Percentiles rank a stretch among this genome's conserved stretches.
phyloP scores from a whole-genome alignment of 768 basidiomycete species.

The Cytidiella melzeri region DNA sequence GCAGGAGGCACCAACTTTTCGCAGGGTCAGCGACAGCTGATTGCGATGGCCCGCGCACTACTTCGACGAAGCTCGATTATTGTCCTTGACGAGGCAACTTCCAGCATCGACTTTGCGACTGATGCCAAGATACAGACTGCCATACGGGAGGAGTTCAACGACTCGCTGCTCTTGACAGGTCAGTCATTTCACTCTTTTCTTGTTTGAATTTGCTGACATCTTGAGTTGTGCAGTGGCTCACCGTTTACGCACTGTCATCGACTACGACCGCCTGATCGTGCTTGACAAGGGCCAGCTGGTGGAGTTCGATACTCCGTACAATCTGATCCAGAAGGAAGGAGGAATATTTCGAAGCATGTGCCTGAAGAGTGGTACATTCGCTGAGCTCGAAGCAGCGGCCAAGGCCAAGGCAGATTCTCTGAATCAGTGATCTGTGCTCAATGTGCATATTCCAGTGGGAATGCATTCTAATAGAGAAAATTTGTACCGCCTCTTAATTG shows the following conservation, averaged over 20 bases:
- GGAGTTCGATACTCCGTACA: constrained; percentile 48
- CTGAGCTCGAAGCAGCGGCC: constrained; percentile 54
- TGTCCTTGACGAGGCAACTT: constrained; percentile 79
- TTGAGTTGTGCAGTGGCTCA: constrained; percentile 49
- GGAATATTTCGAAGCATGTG: constrained; percentile 51
- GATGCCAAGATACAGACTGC: constrained; percentile 88
- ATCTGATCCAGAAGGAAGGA: constrained; percentile 38
- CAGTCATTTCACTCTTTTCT: constrained; percentile 14
- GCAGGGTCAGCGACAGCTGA: constrained; percentile 84
- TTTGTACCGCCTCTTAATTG: too few species aligned
- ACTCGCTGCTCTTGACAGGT: constrained; percentile 71
- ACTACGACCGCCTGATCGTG: constrained; percentile 75
- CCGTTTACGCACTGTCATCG: constrained; percentile 70
- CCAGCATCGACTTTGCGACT: constrained; percentile 81
- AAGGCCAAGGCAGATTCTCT: constrained; percentile 30
- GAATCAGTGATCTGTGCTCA: not conserved
- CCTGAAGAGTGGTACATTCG: constrained; percentile 55
- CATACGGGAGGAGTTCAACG: constrained; percentile 79
- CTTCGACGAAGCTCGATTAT: constrained; percentile 68
- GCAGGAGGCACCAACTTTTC: constrained; percentile 89
- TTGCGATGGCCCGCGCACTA: constrained; percentile 80
- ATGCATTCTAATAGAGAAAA: too few species aligned
- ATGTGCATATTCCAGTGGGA: too few species aligned
- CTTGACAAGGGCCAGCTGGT: constrained; percentile 58
- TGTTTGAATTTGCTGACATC: constrained; percentile 68